Evolutionary conservation across 2,329 filamentous ascomycete species (phyloP), one percentile per base, ranked within the genome.

Genomic region (Conoideocrella luteorostrata): DNA sequence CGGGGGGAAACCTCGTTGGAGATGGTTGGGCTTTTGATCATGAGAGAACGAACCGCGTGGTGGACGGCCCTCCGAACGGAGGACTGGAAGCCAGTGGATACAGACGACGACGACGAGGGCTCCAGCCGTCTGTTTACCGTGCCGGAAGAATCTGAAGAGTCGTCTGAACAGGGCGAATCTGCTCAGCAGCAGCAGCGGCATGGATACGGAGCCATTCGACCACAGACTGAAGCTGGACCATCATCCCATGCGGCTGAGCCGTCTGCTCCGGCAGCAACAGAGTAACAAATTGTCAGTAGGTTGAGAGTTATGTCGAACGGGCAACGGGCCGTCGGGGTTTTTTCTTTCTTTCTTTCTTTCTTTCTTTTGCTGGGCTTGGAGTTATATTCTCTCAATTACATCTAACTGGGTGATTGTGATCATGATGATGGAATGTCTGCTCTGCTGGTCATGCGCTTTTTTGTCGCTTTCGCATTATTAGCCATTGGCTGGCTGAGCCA

Each of bases 21-120:
- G 62, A 52, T 64, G 4, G 20, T 63, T 7, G 55, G 57, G 2
- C 51, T 66, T 3, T 42, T 63, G 6, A 43, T 61, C n/a, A 56
- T 56, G 44, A 56, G 52, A 26, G 53, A 62, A 3, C 52, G 56
- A 12, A 48, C 52, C 2, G 52, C 46, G 11, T 63, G 62, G 60
- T 63, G 59, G 56, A 59, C 50, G 10, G 47, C 51, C 1, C 57
- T 56, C 49, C 43, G 54, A n/a, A 48, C 45, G 5, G 39, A 44
- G 10, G 37, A 34, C 2, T 53, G 48, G 52, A 47, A 48, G 32
- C 43, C 39, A 13, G 39, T 15, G 22, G 39, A 18, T 39, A 46
- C 44, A 11, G 39, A 45, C 11, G 41, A 37, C 12, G 39, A 45
- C 11, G 41, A 37, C 10, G 57, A 54, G 36, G 54, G 46, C 26